Evolutionary conservation across 305 asterid genomes (phyloP), one percentile per base, ranked within the genome.

Genomic region (Solanum hybrid): DNA sequence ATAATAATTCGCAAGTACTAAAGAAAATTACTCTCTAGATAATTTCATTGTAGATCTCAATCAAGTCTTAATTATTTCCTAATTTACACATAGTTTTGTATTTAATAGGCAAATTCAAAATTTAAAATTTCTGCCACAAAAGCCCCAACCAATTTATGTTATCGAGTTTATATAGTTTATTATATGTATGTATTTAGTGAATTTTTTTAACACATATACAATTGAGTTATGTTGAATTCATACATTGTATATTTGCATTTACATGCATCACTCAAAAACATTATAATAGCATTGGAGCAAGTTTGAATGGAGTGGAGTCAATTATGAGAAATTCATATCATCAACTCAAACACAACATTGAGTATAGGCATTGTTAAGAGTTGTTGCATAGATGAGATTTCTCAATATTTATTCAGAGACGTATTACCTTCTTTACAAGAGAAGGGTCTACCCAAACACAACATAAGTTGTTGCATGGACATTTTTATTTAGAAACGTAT

Each of bases 1-100:
- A 71, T 71, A 0, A 26, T 71, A 71, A 71, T 1, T 71, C 0
- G 0, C 0, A 5, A 14, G 11, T 28, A 28, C 34, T 28, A 28
- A 74, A 74, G 77, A 13, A 28, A 28, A 74, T 74, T 13, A 28
- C 36, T 11, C 36, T 74, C 22, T 73, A 28, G 36, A 0, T 74
- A 74, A 74, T 28, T 29, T 28, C 34, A 71, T 78, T n/a, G 22
- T 79, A 7, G 85, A 36, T 79, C 31, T 78, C 57, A 36, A n/a
- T 79, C 84, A 79, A 22, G 85, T 8, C 18, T 22, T 79, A n/a
- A 35, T 22, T 36, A 79, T 11, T 78, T 78, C 84, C 29, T 78
- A 2, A 22, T 61, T 61, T 26, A 26, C 78, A 22, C 74, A 64
- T 64, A 71, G 5, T 5, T 12, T 71, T 22, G 13, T 71, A 26